phyloP scores from a whole-genome alignment of 2,329 filamentous ascomycete genomes.

The Curvularia verruculosa region DNA sequence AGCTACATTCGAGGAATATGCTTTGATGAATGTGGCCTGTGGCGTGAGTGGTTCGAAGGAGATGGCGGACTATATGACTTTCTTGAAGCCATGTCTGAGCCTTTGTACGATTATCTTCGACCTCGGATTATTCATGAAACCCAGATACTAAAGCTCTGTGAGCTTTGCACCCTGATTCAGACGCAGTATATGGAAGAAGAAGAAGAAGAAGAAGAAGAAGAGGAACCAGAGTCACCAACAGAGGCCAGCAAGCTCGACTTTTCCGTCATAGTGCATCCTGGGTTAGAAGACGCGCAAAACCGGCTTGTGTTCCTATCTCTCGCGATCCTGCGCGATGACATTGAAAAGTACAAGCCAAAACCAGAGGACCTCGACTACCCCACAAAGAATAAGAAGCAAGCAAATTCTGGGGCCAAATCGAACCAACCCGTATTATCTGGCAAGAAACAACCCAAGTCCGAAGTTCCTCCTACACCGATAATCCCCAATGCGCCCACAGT shows the following conservation, averaged over 20 bases:
- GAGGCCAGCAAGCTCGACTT: constrained; percentile 66
- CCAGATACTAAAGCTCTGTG: constrained; percentile 69
- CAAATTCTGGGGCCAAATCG: constrained; percentile 50
- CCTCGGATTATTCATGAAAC: constrained; percentile 71
- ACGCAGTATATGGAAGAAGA: constrained; percentile 66
- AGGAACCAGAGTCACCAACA: constrained; percentile 55
- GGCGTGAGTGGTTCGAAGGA: constrained; percentile 70
- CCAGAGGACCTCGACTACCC: constrained; percentile 71
- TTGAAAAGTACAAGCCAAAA: constrained; percentile 69
- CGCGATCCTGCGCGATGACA: constrained; percentile 67
- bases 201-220: constrained; percentile 55
- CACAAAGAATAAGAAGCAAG: constrained; percentile 55
- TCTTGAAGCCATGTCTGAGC: constrained; percentile 70
- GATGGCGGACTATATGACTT: constrained; percentile 69
- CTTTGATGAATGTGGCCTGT: constrained; percentile 70
- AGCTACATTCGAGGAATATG: constrained; percentile 70
- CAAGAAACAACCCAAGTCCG: constrained; percentile 54
- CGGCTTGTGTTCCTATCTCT: constrained; percentile 70
- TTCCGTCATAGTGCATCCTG: constrained; percentile 65
- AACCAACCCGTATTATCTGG: constrained; percentile 59
- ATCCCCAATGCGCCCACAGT: constrained; percentile 58
- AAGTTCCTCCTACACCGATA: constrained; percentile 41
- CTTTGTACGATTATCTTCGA: constrained; percentile 69
- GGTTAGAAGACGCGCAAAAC: constrained; percentile 70
- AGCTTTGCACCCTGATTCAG: constrained; percentile 69